Base-by-base conservation (phyloP, 1,284 basidiomycete genomes). In the Cryptococcus amylolentus region DNA sequence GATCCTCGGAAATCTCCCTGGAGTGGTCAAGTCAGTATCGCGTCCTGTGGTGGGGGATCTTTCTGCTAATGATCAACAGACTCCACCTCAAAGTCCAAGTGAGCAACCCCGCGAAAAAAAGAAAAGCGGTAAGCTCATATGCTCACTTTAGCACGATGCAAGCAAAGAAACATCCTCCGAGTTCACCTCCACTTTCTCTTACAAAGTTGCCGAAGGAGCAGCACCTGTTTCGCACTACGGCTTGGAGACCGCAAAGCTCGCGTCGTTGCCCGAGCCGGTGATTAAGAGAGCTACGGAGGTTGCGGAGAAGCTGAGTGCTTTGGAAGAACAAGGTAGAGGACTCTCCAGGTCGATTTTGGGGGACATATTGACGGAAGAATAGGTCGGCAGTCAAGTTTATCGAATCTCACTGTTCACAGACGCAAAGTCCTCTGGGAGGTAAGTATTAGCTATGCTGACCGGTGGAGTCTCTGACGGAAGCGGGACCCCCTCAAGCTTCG, bases 11-110 rank as follows among this genome's bases (percentile, higher is more conserved):
- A 66, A 58, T 41, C 57, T 61, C 39, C 69, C 61, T 5, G 73
- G 71, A 23, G 67, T 72, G 1, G 55, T 58, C 41, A 55, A 51
- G 68, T 72, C 41, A 52, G 59, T 56, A 9, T 5, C 23, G 23
- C 27, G 8, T 12, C 6, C 26, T 44, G 41, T 18, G 9, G 13
- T 48, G 23, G 23, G 23, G 3, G 23, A 35, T 48, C 5, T 1
- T 13, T 48, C 23, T 38, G 4, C 26, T n/a, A 8, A 31, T 60
- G 51, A 63, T 51, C 14, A 6, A 20, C 51, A 91, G 91, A 64
- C 77, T 95, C 35, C 89, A 94, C 72, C 81, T 95, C 5, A 85
- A 87, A 12, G 86, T 89, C 7, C 86, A 90, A 76, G 89, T 90
- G 59, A 44, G 42, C 31, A 10, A 6, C 10, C 31, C 31, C 3